Base-by-base conservation (phyloP, 306 rosid species). In the Citrullus amarus region DNA sequence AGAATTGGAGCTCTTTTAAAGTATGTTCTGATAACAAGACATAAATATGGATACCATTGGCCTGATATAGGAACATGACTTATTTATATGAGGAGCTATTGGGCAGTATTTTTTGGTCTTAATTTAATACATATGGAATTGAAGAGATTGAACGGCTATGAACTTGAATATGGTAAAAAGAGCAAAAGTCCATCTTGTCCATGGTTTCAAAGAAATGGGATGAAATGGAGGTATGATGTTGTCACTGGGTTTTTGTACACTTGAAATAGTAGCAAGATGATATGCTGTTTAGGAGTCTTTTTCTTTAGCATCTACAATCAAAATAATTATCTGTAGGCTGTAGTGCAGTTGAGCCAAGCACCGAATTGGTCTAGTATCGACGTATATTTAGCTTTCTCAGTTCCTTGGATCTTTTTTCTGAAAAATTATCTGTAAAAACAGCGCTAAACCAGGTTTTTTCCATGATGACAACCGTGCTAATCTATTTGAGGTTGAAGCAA, bases 381-480 rank as follows among this genome's bases (percentile, higher is more conserved):
- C 2, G 9, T 22, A 2, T 71, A 11, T 41, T 8, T 46, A 71
- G 34, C 8, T 72, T 39, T 50, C 22, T 25, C 44, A 50, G 4
- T 16, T 11, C 77, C 15, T 50, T 72, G 59, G 56, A 10, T 50
- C 10, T 48, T 8, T 50, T 34, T 20, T 8, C 43, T 63, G 60
- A 82, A 75, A 56, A 84, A 79, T 75, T 39, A 28, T 76, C 75
- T 30, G 70, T 85, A 65, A 70, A 44, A 81, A 78, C 91, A 92
- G 99, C 87, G 98, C 98, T 54, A 92, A 95, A 89, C 99, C 99
- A 66, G 88, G 98, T 38, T 95, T 95, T 87, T 95, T 95, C 86
- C 93, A 87, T 15, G 97, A 95, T 79, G 93, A 91, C 60, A 92
- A 90, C 76, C 97, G 91, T 38, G 96, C 97, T 78, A 92, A 86